Conservation (phyloP, 192 early-diverging fungal genomes). For the Rhizoclosmatium sp. region DNA sequence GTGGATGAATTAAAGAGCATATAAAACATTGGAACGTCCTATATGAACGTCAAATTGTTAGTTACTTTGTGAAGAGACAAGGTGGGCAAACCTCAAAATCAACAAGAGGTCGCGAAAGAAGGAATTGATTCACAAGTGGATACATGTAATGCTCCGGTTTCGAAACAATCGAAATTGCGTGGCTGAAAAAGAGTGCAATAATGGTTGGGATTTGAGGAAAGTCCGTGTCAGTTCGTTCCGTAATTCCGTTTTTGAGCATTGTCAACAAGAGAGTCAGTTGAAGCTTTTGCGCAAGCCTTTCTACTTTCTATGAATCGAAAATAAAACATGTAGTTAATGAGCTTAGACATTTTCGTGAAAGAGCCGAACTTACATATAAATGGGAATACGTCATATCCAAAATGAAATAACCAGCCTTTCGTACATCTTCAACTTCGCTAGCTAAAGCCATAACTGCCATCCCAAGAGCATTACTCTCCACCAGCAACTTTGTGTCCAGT, state of each 20-base stretch:
- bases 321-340: not conserved
- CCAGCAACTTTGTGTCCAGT: constrained; percentile 66
- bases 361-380: constrained; percentile 20
- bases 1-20: constrained; percentile 76
- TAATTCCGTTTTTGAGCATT: constrained; percentile 73
- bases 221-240: constrained; percentile 44
- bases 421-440: constrained; percentile 57
- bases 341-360: not conserved
- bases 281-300: constrained; percentile 70
- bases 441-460: constrained; percentile 72
- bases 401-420: constrained; percentile 71
- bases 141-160: constrained; percentile 81
- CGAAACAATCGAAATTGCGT: constrained; percentile 65
- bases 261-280: constrained; percentile 74
- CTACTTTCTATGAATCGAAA: constrained; percentile 36
- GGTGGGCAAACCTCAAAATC: constrained; percentile 67
- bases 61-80: not conserved
- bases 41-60: not conserved
- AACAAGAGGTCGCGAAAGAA: constrained; percentile 72
- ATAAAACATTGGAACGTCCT: constrained; percentile 88
- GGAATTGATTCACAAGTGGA: constrained; percentile 76
- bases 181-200: constrained; percentile 73
- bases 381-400: constrained; percentile 68
- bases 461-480: constrained; percentile 77
- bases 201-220: constrained; percentile 70